These are phyloP conservation scores for Cucurbita moschata DNA, from an alignment of 306 rosid genomes.

Conservation along the genomic window DNA sequence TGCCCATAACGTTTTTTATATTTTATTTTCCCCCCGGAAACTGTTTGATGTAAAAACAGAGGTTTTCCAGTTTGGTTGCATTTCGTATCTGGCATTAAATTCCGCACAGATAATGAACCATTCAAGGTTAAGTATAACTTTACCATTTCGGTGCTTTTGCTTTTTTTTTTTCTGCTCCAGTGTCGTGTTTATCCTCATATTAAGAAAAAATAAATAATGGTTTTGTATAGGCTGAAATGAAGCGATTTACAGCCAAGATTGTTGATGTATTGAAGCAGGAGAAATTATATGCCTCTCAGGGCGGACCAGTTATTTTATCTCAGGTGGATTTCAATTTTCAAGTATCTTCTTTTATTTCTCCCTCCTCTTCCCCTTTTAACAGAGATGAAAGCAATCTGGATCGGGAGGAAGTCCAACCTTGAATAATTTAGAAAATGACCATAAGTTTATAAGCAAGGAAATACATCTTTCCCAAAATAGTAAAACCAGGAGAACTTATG, in stretches of 20 bases:
- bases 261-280: constrained; percentile 75
- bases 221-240: constrained; percentile 66
- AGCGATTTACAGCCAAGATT: constrained; percentile 66
- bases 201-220: not conserved
- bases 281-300: constrained; percentile 79
- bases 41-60: constrained; percentile 23
- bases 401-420: no score
- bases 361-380: not conserved
- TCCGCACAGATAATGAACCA: constrained; percentile 71
- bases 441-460: no score
- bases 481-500: no score
- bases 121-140: constrained; percentile 39
- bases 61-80: constrained; percentile 93
- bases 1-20: not conserved
- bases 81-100: constrained; percentile 57
- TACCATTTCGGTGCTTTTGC: not conserved
- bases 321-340: constrained; percentile 39
- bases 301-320: constrained; percentile 89
- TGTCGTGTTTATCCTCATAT: not conserved
- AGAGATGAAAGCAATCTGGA: not conserved
- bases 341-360: not conserved
- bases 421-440: no score
- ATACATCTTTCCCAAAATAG: no score
- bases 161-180: not conserved
- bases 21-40: not conserved